A percentile compares a stretch with the other conserved stretches of the same genome.
phyloP scores from a whole-genome alignment of 352 stramenopile species.

The Phytophthora uliginosa region DNA sequence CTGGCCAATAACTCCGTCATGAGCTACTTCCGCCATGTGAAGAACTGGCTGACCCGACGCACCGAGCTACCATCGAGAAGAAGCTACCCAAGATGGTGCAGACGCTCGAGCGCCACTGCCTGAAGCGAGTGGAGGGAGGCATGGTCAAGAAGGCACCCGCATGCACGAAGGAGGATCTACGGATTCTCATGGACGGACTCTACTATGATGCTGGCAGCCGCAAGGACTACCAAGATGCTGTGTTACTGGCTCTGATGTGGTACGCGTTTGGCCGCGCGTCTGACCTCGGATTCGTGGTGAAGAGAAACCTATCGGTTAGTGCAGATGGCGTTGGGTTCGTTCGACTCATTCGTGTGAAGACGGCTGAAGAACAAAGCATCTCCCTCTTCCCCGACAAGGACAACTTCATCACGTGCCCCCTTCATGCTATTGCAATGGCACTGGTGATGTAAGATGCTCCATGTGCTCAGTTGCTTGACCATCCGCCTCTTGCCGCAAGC shows the following conservation, averaged over 20 bases:
- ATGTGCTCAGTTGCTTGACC: no score
- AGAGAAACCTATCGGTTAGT: no score
- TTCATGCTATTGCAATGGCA: slow-evolving; percentile 4
- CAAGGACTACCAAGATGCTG: no score
- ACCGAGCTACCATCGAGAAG: slow-evolving; percentile 12
- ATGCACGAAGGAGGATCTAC: no score
- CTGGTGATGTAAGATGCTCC: slow-evolving; percentile 3
- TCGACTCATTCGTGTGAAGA: slow-evolving; percentile 1
- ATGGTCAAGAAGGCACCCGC: no score
- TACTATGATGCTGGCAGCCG: no score
- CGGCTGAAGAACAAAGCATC: slow-evolving; percentile 3
- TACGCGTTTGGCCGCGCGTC: no score
- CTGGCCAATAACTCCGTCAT: slow-evolving; percentile 17
- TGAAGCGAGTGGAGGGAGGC: slow-evolving; percentile 17
- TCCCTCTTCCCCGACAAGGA: slow-evolving; percentile 12
- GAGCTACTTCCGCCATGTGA: slow-evolving; percentile 27
- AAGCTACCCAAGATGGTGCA: slow-evolving; percentile 17
- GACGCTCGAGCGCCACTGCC: slow-evolving; percentile 22
- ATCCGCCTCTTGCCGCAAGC: neutral
- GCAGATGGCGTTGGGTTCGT: slow-evolving; percentile 9
- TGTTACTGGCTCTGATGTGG: no score
- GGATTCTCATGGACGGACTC: no score
- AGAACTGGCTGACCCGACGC: slow-evolving; percentile 22
- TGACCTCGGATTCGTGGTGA: no score
- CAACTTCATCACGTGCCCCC: slow-evolving; percentile 8